Evolutionary conservation across 805 yeast genomes (phyloP), one percentile per base, ranked within the genome.

Genomic region (Starmera quercuum): DNA sequence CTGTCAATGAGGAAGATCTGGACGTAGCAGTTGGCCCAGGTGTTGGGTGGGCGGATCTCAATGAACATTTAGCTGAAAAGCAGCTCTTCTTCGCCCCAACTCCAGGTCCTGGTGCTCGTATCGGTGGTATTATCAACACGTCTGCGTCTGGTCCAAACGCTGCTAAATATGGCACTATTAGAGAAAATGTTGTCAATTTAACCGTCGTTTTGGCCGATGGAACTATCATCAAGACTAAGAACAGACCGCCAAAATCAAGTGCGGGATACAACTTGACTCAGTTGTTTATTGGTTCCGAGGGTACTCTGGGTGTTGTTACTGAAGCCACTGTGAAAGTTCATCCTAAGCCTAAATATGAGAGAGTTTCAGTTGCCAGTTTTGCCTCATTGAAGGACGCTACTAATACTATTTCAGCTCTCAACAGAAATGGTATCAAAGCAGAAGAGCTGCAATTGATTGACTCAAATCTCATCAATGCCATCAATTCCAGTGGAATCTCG

Each of bases 141-240:
- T 74, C 78, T 29, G 79, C 86, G 38, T 78, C 85, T 0, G 87
- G 87, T 9, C 75, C 85, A 6, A 76, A 78, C 43, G 84, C 86
- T 13, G 71, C 73, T 24, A 54, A 81, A 29, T 80, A 78, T 45
- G 88, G 88, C 14, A 81, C 86, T 20, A 77, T 79, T 73, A 71
- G 75, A 47, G 83, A 80, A 52, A 74, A 78, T 48, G 71, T 78
- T 2, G 55, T 79, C 22, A 67, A 69, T 42, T 51, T 78, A 38
- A 81, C 83, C 1, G 80, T 80, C 15, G 87, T 81, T 6, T 57
- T 80, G 31, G 81, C 87, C 11, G 88, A 80, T 53, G 88, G 88
- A 1, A 73, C 83, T 2, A 57, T 81, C 20, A 58, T 80, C 33
- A 80, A 78, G 57, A 81, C 88, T 3, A 70, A 71, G 34, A 71